Evolutionary conservation across 2,329 filamentous ascomycete genomes (phyloP).

Genomic region (Fusarium tanahbumbuense): DNA sequence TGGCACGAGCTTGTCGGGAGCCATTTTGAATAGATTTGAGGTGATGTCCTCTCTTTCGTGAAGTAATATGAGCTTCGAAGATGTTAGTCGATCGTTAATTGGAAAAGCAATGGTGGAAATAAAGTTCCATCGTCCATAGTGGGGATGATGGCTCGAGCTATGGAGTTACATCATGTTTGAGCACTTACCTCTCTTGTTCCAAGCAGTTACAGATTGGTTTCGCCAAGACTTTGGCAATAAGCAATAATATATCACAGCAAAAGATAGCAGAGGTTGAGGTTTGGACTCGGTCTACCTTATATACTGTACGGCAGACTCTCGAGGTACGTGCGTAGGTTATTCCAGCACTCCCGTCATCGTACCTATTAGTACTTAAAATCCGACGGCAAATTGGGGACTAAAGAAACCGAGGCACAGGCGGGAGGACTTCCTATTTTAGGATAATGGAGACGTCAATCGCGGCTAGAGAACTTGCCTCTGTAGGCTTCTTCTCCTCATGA

Average conservation of each 20-base stretch:
- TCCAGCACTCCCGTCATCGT: background rate
- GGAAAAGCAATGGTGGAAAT: background rate
- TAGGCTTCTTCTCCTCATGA: background rate
- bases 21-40: slow-evolving; percentile 51
- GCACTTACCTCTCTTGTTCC: slow-evolving; percentile 14
- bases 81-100: slow-evolving; percentile 10
- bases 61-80: background rate
- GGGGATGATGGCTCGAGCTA: background rate
- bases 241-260: background rate
- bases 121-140: slow-evolving; percentile 3
- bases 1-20: slow-evolving; percentile 71
- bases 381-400: slow-evolving; percentile 4
- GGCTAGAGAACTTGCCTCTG: background rate
- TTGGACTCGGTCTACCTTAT: slow-evolving; percentile 6
- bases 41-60: background rate
- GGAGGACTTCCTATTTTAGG: slow-evolving; percentile 33
- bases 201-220: background rate
- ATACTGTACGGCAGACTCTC: background rate
- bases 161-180: slow-evolving; percentile 16
- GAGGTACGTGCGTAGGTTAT: background rate
- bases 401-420: slow-evolving; percentile 33
- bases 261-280: background rate
- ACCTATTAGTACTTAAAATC: background rate
- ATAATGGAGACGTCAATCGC: slow-evolving; percentile 18
- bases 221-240: background rate